Percentiles rank a stretch among this genome's conserved stretches.
Conservation (phyloP, 2,329 filamentous ascomycete genomes). For the Berkeleyomyces rouxiae region DNA sequence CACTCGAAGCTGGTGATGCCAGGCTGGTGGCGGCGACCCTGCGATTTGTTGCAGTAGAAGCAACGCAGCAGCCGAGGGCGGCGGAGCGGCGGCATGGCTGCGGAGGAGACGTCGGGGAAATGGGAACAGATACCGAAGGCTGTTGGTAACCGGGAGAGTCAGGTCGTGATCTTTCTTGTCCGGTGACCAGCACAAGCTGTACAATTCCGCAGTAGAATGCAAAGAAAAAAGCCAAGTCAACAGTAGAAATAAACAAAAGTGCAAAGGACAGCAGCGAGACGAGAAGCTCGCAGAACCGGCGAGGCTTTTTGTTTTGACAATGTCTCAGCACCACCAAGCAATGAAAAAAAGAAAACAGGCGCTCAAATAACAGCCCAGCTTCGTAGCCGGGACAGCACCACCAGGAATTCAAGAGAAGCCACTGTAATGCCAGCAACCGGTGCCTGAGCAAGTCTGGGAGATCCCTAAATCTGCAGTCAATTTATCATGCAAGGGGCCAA, state of each 20-base stretch:
- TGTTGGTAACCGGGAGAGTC: too few relatives aligned
- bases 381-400: neutral
- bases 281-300: too few relatives aligned
- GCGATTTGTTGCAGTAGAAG: conserved; percentile 69
- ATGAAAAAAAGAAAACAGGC: neutral
- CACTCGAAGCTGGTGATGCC: conserved; percentile 53
- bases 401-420: neutral
- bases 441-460: neutral
- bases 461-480: neutral
- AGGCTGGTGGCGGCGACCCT: conserved; percentile 41
- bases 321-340: neutral
- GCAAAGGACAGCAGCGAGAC: too few relatives aligned
- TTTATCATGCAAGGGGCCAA: neutral
- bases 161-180: too few relatives aligned
- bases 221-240: too few relatives aligned
- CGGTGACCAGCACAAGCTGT: too few relatives aligned
- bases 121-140: neutral
- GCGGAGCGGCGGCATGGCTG: conserved; percentile 28
- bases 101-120: neutral
- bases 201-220: too few relatives aligned
- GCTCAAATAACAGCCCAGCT: neutral
- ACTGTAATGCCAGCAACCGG: neutral
- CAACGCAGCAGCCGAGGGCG: conserved; percentile 40
- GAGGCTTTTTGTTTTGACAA: neutral
- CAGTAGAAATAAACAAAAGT: too few relatives aligned